Evolutionary conservation across 257 asterid species (phyloP).

Genomic region (Solanum pinnatisectum): DNA sequence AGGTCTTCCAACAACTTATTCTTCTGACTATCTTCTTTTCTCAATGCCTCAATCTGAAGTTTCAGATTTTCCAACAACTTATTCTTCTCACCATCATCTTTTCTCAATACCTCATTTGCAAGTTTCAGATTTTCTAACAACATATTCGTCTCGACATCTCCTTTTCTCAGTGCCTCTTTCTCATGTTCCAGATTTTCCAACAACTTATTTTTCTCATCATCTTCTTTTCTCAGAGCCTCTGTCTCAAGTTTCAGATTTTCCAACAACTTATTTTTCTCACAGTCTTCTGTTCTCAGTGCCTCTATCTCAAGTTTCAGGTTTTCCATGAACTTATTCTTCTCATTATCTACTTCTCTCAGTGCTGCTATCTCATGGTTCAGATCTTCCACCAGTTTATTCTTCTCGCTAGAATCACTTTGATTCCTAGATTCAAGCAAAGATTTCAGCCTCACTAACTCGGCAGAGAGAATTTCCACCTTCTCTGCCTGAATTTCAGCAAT

Average conservation of each 20-base stretch:
- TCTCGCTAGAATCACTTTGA: conserved; percentile 50
- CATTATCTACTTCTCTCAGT: conserved; percentile 37
- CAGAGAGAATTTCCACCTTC: conserved; percentile 61
- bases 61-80: conserved; percentile 20
- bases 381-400: conserved; percentile 26
- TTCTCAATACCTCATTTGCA: conserved; percentile 25
- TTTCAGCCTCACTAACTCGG: conserved; percentile 61
- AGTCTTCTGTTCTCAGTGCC: neutral
- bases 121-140: conserved; percentile 12
- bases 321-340: conserved; percentile 36
- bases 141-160: conserved; percentile 49
- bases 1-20: conserved; percentile 45
- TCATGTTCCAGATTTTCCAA: conserved; percentile 21
- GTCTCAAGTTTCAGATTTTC: conserved; percentile 1
- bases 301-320: neutral
- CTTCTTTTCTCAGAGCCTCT: conserved; percentile 9
- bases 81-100: conserved; percentile 50
- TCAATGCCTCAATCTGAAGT: conserved; percentile 34
- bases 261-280: conserved; percentile 42
- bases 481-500: conserved; percentile 70
- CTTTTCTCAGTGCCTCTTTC: conserved; percentile 42
- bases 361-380: conserved; percentile 34
- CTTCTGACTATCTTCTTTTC: conserved; percentile 35
- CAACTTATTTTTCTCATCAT: conserved; percentile 40
- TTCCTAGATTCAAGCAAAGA: conserved; percentile 49